phyloP scores from a whole-genome alignment of 2,329 filamentous ascomycete species.

The Colletotrichum endophyticum region DNA sequence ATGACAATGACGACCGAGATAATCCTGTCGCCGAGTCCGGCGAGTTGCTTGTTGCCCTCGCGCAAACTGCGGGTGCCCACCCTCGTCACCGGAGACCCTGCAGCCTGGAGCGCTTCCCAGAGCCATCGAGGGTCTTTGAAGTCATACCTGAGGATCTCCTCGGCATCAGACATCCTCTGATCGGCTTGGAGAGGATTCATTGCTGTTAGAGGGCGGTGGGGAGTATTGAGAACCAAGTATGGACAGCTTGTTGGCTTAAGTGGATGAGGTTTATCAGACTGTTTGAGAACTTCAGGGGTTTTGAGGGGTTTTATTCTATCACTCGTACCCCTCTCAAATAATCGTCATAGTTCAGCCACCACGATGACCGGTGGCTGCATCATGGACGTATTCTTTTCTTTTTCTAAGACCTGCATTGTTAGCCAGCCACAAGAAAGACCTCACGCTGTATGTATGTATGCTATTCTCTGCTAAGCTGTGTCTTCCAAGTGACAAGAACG shows the following conservation, averaged over 20 bases:
- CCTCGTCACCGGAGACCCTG: not conserved
- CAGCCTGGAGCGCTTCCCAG: not conserved
- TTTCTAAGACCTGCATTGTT: not conserved
- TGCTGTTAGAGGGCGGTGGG: not conserved
- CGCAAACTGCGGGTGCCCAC: not conserved
- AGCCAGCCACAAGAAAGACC: not conserved
- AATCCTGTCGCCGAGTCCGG: not conserved
- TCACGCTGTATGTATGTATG: not conserved
- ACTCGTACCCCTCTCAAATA: not conserved
- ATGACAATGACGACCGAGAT: not conserved
- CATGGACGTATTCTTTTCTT: not conserved
- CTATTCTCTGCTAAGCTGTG: not conserved
- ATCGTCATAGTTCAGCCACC: not conserved
- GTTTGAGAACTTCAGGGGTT: not conserved
- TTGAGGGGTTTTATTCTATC: not conserved
- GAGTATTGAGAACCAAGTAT: not conserved
- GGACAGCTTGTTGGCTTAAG: not conserved
- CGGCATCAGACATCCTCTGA: not conserved
- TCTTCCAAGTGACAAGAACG: not conserved
- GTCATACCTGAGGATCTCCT: not conserved
- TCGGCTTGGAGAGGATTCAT: not conserved
- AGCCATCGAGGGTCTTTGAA: not conserved
- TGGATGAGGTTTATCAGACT: not conserved
- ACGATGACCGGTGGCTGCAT: not conserved
- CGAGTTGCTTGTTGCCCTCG: not conserved